phyloP scores from a whole-genome alignment of 345 rosid genomes.

The Syzygium oleosum region DNA sequence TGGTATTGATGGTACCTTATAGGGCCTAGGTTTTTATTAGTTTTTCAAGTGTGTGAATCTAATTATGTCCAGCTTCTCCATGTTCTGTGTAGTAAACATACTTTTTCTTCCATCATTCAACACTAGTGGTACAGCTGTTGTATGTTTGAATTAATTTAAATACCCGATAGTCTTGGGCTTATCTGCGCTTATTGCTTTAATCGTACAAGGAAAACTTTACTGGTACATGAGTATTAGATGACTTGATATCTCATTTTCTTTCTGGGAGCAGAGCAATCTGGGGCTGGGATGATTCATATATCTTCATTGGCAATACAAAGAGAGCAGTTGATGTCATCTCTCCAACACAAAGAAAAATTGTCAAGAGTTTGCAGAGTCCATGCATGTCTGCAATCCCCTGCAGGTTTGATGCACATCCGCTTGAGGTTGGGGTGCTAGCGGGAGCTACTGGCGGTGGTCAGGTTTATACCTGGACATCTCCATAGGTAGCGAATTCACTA shows the following conservation, averaged over 20 bases:
- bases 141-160: not conserved
- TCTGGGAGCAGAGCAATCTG: constrained; percentile 48
- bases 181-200: not conserved
- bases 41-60: not conserved
- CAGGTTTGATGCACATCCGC: constrained; percentile 64
- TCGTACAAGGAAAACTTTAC: not conserved
- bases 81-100: not conserved
- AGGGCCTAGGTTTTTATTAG: not conserved
- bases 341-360: constrained; percentile 10
- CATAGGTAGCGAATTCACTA: not conserved
- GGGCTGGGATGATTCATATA: constrained; percentile 88
- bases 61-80: not conserved
- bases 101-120: not conserved
- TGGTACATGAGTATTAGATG: not conserved
- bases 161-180: not conserved
- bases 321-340: constrained; percentile 67
- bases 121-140: not conserved
- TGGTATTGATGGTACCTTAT: not conserved
- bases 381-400: constrained; percentile 53
- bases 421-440: constrained; percentile 53
- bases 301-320: constrained; percentile 54
- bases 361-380: constrained; percentile 35
- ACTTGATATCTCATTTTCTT: not conserved
- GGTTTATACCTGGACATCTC: constrained; percentile 57
- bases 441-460: constrained; percentile 69